These are phyloP conservation scores for Aspergillus brasiliensis DNA, from an alignment of 2,329 filamentous ascomycete species.

Conservation along the genomic window DNA sequence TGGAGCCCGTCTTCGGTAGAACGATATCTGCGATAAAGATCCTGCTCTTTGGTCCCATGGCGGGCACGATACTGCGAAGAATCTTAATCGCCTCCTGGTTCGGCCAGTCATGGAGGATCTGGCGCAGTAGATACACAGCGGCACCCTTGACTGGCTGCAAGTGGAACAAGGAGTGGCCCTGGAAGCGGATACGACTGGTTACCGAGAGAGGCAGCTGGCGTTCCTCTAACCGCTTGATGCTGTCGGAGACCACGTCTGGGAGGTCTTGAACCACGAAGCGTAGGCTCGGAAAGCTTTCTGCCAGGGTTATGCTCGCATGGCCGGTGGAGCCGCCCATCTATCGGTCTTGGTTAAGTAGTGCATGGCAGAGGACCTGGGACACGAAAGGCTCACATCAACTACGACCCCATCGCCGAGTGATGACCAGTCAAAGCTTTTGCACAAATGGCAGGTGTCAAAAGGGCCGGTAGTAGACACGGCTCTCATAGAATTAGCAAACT, in stretches of 20 bases:
- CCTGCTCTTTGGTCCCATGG: neutral
- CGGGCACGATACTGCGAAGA: neutral
- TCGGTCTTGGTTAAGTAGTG: neutral
- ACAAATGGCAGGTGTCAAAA: conserved; percentile 56
- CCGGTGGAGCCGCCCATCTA: conserved; percentile 58
- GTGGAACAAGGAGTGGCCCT: neutral
- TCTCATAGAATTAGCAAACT: conserved; percentile 59
- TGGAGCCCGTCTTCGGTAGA: neutral
- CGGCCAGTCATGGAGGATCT: neutral
- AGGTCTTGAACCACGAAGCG: conserved; percentile 58
- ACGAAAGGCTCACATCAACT: conserved; percentile 48
- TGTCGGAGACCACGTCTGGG: conserved; percentile 29
- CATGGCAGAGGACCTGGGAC: neutral
- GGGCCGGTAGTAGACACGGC: conserved; percentile 58
- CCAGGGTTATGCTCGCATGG: conserved; percentile 59
- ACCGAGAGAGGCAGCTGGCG: neutral
- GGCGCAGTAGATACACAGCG: neutral
- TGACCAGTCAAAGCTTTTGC: conserved; percentile 58
- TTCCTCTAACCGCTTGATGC: neutral
- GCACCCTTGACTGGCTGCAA: neutral
- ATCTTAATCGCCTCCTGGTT: neutral
- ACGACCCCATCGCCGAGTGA: conserved; percentile 52
- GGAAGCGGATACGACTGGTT: neutral
- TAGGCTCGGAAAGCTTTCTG: conserved; percentile 53
- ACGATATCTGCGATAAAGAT: neutral